These are phyloP conservation scores for Luffa aegyptiaca DNA, from an alignment of 306 rosid genomes.

Conservation along the genomic window DNA sequence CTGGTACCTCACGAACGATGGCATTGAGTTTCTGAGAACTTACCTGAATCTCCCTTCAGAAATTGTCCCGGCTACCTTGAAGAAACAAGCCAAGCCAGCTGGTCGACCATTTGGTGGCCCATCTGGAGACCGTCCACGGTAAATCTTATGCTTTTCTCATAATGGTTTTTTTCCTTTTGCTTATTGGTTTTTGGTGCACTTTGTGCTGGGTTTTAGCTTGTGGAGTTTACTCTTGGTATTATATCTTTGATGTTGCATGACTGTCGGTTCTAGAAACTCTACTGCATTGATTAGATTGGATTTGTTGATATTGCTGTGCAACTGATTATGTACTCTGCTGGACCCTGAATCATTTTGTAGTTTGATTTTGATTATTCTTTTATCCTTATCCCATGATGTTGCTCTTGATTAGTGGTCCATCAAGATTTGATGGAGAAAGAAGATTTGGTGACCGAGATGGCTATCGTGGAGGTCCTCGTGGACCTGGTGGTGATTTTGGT, in stretches of 20 bases:
- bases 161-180: not conserved
- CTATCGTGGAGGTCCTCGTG: conserved; percentile 44
- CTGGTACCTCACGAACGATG: conserved; percentile 86
- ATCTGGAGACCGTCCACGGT: conserved; percentile 4
- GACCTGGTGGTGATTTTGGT: conserved; percentile 37
- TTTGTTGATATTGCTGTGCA: not conserved
- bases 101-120: too few species aligned
- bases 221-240: not conserved
- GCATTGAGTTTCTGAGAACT: too few species aligned
- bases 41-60: too few species aligned
- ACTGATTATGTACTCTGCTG: not conserved
- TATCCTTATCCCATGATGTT: not conserved
- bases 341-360: not conserved
- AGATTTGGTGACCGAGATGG: conserved; percentile 40
- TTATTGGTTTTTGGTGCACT: not conserved
- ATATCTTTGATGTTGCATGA: not conserved
- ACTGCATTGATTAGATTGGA: not conserved
- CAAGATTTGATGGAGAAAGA: conserved; percentile 42
- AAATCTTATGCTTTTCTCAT: not conserved
- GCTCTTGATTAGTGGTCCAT: conserved; percentile 26
- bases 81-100: too few species aligned
- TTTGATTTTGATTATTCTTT: not conserved
- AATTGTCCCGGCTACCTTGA: too few species aligned
- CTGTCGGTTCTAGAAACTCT: not conserved
- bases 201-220: not conserved